Conservation (phyloP, 2,329 filamentous ascomycete species). For the Colletotrichum sp. region DNA sequence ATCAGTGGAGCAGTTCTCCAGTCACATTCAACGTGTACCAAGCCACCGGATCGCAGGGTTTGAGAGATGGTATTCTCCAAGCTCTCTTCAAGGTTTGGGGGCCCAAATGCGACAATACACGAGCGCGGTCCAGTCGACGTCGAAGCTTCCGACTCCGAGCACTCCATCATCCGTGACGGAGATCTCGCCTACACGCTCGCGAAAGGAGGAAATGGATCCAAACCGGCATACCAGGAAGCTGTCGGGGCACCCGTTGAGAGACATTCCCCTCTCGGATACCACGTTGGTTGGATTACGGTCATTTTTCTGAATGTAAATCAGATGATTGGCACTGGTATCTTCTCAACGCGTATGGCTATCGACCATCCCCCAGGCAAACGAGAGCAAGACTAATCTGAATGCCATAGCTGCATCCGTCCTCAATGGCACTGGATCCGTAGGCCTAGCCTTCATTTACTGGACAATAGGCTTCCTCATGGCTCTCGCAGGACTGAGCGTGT, state of each 20-base stretch:
- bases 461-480: slow-evolving; percentile 65
- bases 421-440: slow-evolving; percentile 63
- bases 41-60: background rate
- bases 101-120: background rate
- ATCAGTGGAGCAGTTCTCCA: background rate
- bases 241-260: slow-evolving; percentile 66
- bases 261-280: slow-evolving; percentile 63
- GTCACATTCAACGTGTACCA: no score
- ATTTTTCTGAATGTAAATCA: slow-evolving; percentile 66
- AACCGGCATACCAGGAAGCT: slow-evolving; percentile 63
- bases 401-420: slow-evolving; percentile 61
- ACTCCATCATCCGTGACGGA: slow-evolving; percentile 37
- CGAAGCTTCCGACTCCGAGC: slow-evolving; percentile 26
- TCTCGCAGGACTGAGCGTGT: slow-evolving; percentile 58
- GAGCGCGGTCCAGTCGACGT: background rate
- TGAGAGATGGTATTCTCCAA: slow-evolving; percentile 4
- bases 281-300: slow-evolving; percentile 60
- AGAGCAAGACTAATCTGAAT: background rate
- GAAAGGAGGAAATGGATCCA: slow-evolving; percentile 52
- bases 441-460: slow-evolving; percentile 69
- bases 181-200: slow-evolving; percentile 45
- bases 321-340: slow-evolving; percentile 69
- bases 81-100: background rate
- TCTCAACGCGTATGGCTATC: slow-evolving; percentile 59
- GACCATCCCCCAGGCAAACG: accelerated